Evolutionary conservation across 805 yeast species (phyloP), one percentile per base, ranked within the genome.

Genomic region (Kluyveromyces nonfermentans): DNA sequence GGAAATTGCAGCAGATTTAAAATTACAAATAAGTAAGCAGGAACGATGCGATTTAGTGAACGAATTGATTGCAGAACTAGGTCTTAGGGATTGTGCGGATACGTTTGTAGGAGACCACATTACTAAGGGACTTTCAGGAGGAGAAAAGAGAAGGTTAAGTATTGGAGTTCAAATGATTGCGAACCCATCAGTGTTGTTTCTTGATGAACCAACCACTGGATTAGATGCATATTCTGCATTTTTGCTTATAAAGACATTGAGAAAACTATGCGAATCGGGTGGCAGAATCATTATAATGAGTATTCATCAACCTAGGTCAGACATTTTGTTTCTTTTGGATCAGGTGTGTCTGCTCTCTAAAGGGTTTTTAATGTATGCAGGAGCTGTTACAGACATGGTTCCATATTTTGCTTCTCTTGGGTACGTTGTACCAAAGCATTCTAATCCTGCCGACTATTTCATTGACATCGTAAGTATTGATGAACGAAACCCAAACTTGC

Each of bases 141-240:
- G 96, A 28, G 95, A 86, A 56, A 82, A 80, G 54, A 62, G 95
- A 54, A 63, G 95, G 46, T 71, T 84, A 4, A 80, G 89, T 37
- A 74, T 86, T 32, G 95, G 86, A 0, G 75, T 85, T 15, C 95
- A 86, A 58, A 65, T 86, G 56, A 68, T 86, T 39, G 75, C 84
- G 5, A 82, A 79, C 50, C 95, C 95, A 0, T 77, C 88, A 0
- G 66, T 86, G 1, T 62, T 87, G 47, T 85, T 85, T 53, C 62
- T 86, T 35, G 96, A 86, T 59, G 95, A 86, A 53, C 95, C 95
- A 5, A 86, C 95, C 1, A 85, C 95, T 0, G 95, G 95, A 0
- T 64, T 86, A 30, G 95, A 86, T 60, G 80, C 94, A 5, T 78
- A 77, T 48, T 79, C 88, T 10, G 89, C 95, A 0, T 74, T 71